Evolutionary conservation across 2,329 filamentous ascomycete species (phyloP).

Genomic region (Aspergillus sergii): DNA sequence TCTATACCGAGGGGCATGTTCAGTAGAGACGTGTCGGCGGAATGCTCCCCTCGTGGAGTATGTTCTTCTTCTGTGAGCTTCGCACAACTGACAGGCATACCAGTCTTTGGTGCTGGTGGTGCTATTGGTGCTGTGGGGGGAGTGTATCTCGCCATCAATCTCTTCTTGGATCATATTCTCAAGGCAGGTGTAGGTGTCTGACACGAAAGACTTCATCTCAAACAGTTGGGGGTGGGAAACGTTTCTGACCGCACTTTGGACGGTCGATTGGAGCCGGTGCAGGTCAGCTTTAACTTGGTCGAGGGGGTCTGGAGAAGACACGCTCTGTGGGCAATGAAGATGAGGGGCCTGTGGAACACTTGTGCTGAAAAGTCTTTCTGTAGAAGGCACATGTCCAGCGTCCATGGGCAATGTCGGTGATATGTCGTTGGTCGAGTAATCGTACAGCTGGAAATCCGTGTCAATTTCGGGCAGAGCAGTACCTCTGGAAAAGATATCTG

Average conservation of each 20-base stretch:
- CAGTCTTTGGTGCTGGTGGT: background rate
- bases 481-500: background rate
- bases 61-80: background rate
- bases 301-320: background rate
- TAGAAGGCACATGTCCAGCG: background rate
- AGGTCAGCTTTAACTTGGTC: background rate
- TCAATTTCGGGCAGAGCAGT: background rate
- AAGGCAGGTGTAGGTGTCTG: background rate
- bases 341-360: background rate
- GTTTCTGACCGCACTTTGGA: background rate
- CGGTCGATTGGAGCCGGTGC: background rate
- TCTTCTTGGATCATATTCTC: conserved; percentile 8
- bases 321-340: background rate
- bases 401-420: background rate
- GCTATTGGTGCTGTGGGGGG: background rate
- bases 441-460: background rate
- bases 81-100: conserved; percentile 10
- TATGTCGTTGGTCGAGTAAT: background rate
- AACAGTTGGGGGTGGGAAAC: background rate
- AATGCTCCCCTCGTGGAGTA: conserved; percentile 10
- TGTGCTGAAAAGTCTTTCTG: background rate
- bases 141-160: conserved; percentile 1
- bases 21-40: conserved; percentile 13
- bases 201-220: conserved; percentile 2
- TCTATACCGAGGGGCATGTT: conserved; percentile 5